Evolutionary conservation across 371 early-diverging fungal species (phyloP).

Genomic region (Lichtheimia ornata): DNA sequence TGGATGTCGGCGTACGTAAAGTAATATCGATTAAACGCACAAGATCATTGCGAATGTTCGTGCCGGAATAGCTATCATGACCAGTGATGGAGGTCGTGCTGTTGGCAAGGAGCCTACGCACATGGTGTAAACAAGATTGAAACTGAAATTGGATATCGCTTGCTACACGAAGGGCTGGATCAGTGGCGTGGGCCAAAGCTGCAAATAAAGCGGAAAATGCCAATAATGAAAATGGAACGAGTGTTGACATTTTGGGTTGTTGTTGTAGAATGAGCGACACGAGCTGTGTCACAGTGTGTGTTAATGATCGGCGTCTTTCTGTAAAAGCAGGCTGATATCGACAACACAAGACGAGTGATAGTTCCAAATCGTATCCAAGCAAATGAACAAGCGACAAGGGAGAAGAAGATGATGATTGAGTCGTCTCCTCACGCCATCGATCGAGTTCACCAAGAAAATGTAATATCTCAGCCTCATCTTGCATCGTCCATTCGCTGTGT

Average conservation of each 20-base stretch:
- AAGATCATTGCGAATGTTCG: slow-evolving; percentile 11
- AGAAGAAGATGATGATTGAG: slow-evolving; percentile 33
- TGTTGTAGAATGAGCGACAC: slow-evolving; percentile 38
- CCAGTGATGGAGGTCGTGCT: too few relatives aligned
- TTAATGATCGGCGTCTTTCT: slow-evolving; percentile 37
- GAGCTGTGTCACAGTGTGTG: slow-evolving; percentile 44
- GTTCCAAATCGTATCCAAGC: slow-evolving; percentile 24
- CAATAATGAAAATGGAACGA: slow-evolving; percentile 24
- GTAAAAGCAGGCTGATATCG: slow-evolving; percentile 39
- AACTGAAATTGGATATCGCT: slow-evolving; percentile 41
- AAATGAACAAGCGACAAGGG: slow-evolving; percentile 19
- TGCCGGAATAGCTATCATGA: too few relatives aligned
- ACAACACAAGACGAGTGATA: slow-evolving; percentile 46
- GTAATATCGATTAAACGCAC: slow-evolving; percentile 37
- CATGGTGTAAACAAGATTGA: slow-evolving; percentile 30
- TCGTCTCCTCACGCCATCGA: slow-evolving; percentile 32
- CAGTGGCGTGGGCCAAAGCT: slow-evolving; percentile 43
- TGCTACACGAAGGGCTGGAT: slow-evolving; percentile 32
- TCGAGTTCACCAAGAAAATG: slow-evolving; percentile 34
- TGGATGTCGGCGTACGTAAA: slow-evolving; percentile 25
- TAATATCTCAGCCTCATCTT: slow-evolving; percentile 38
- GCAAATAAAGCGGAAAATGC: slow-evolving; percentile 47
- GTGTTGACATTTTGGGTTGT: too few relatives aligned
- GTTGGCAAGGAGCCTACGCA: slow-evolving; percentile 24
- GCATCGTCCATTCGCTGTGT: slow-evolving; percentile 33